phyloP scores from a whole-genome alignment of 2,329 filamentous ascomycete genomes.

The Claviceps paspali region DNA sequence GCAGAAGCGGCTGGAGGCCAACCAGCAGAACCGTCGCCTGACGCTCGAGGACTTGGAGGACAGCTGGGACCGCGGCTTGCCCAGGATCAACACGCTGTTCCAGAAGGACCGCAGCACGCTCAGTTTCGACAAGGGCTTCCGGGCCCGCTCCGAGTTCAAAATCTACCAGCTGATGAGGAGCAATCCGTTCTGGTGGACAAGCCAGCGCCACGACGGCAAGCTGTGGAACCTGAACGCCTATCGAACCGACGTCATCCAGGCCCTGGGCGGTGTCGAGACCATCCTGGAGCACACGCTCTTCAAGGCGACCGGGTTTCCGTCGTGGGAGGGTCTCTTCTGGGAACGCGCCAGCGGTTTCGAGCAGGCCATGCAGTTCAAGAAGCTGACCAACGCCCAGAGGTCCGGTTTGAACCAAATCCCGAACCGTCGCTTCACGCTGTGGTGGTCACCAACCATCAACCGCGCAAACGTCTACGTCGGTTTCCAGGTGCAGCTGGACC shows the following conservation, averaged over 20 bases:
- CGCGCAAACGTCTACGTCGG: conserved; percentile 95
- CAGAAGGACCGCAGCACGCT: conserved; percentile 95
- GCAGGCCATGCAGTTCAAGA: conserved; percentile 90
- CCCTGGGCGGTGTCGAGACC: conserved; percentile 88
- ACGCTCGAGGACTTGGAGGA: conserved; percentile 95
- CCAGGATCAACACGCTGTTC: conserved; percentile 96
- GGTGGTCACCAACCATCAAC: conserved; percentile 94
- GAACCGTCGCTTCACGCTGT: conserved; percentile 93
- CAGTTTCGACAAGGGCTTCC: conserved; percentile 97
- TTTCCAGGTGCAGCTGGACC: conserved; percentile 96
- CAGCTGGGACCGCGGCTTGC: conserved; percentile 94
- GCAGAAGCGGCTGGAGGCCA: conserved; percentile 91
- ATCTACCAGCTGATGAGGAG: conserved; percentile 98
- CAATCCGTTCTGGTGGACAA: conserved; percentile 99
- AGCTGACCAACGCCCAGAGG: conserved; percentile 90
- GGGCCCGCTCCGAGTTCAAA: conserved; percentile 91
- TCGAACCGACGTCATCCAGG: conserved; percentile 92
- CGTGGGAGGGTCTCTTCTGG: conserved; percentile 95
- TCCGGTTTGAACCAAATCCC: conserved; percentile 97
- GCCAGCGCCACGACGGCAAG: conserved; percentile 91
- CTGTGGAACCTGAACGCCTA: conserved; percentile 95
- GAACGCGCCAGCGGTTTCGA: conserved; percentile 39
- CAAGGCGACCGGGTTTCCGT: conserved; percentile 91
- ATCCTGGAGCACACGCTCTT: conserved; percentile 95
- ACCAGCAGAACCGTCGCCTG: conserved; percentile 88